Evolutionary conservation across 257 asterid species (phyloP).

Genomic region (Ophiorrhiza pumila): DNA sequence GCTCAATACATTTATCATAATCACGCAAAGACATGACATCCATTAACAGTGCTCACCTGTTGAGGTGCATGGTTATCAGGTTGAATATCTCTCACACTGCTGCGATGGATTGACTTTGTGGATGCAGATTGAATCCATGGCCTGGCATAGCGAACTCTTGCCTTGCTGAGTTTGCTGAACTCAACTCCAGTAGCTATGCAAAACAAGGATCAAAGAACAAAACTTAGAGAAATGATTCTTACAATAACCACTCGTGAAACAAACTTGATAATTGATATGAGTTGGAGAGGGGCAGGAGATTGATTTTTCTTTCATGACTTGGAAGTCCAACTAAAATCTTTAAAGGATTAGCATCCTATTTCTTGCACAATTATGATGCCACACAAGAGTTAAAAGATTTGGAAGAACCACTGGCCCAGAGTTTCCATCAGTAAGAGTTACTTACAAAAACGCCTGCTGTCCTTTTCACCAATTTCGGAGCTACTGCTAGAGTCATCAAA

Average conservation of each 20-base stretch:
- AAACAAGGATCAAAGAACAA: constrained; percentile 12
- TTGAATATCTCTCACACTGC: constrained; percentile 47
- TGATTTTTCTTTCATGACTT: not conserved
- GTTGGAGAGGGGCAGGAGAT: not conserved
- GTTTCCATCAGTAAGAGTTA: constrained; percentile 11
- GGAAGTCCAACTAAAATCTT: not conserved
- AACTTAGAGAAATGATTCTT: not conserved
- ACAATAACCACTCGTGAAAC: not conserved
- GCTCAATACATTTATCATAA: not conserved
- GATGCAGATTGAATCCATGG: constrained; percentile 63
- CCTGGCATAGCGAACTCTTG: constrained; percentile 57
- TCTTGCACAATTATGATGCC: not conserved
- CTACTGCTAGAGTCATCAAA: constrained; percentile 78
- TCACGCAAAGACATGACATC: not conserved
- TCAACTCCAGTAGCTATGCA: constrained; percentile 62
- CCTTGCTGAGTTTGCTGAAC: constrained; percentile 65
- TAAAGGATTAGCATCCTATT: not conserved
- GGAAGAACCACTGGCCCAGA: not conserved
- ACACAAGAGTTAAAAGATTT: not conserved
- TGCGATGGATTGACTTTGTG: constrained; percentile 48
- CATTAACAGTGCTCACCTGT: constrained; percentile 36
- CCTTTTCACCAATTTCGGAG: constrained; percentile 67
- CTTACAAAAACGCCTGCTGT: constrained; percentile 59
- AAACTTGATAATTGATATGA: not conserved
- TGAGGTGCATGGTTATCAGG: constrained; percentile 37